Base-by-base conservation (phyloP, 2,329 filamentous ascomycete species). In the Phyllosticta capitalensis region DNA sequence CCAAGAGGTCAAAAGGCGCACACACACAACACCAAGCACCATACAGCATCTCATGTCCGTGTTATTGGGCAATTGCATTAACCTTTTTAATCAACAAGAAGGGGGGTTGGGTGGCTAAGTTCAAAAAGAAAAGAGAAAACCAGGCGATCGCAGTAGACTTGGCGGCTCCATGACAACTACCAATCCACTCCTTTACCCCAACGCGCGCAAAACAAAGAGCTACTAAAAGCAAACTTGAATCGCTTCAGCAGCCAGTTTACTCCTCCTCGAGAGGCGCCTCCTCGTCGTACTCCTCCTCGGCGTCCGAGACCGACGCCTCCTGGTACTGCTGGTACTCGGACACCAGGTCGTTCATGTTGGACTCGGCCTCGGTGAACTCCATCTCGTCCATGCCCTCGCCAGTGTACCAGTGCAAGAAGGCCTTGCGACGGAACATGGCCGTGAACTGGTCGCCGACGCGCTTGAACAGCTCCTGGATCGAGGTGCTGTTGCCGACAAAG, bases 321-420 rank as follows among this genome's bases (percentile, higher is more conserved):
- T 99, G 94, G 87, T 99, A 99, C 80, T 99, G 94, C 86, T 97
- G 94, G 84, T 99, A 99, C 80, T 99, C 94, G 64, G 91, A 95
- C 72, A 99, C 92, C 75, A 99, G 83, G 79, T 99, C 94, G 83
- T 99, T 97, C 94, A 99, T 97, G 85, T 99, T 99, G 81, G 90
- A 95, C 87, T 99, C 94, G 70, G 94, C 94, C 85, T 99, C 94
- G 75, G 94, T 99, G 84, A 99, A 99, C 83, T 99, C 94, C 94
- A 99, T 97, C 88, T 99, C 94, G 81, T 99, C 94, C 94, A 99
- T 99, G 82, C 94, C 94, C 85, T 99, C 94, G 75, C 92, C 92
- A 86, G 94, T 99, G 83, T 99, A 99, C 94, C 94, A 99, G 84
- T 97, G 94, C 86, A 99, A 90, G 91, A 99, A 99, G 87, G 94